phyloP scores from a whole-genome alignment of 768 basidiomycete species.

The Trametopsis cervina region DNA sequence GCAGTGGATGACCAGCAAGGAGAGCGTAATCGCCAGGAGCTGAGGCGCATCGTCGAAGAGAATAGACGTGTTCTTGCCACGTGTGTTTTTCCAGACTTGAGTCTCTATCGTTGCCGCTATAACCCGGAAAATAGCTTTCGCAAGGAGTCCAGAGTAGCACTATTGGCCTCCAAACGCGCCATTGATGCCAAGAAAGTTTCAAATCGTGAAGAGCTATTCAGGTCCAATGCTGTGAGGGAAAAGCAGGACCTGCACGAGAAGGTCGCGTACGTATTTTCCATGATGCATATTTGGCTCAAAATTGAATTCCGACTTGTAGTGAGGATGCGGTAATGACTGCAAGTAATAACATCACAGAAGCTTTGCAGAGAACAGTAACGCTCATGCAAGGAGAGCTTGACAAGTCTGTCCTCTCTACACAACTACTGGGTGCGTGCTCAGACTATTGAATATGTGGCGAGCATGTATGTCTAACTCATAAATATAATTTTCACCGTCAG shows the following conservation, averaged over 20 bases:
- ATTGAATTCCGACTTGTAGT: constrained; percentile 25
- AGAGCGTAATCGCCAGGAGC: constrained; percentile 41
- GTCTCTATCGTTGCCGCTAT: neutral
- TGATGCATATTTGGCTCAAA: neutral
- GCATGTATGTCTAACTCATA: neutral
- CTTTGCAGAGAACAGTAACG: constrained; percentile 74
- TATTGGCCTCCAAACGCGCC: constrained; percentile 65
- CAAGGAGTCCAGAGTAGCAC: constrained; percentile 57
- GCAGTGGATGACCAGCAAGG: constrained; percentile 68
- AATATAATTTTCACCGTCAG: constrained; percentile 28
- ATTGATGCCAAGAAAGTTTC: constrained; percentile 58
- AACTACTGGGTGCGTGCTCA: constrained; percentile 62
- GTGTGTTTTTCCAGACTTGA: constrained; percentile 31
- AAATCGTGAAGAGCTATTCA: constrained; percentile 63
- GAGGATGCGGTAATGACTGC: constrained; percentile 87
- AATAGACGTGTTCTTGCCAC: constrained; percentile 39
- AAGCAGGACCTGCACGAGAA: constrained; percentile 50
- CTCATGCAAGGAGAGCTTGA: constrained; percentile 93
- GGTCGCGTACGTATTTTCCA: constrained; percentile 40
- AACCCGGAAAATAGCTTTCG: constrained; percentile 27
- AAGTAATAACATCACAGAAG: constrained; percentile 84
- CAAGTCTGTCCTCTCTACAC: constrained; percentile 75
- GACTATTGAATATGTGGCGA: neutral
- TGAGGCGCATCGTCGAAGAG: constrained; percentile 43
- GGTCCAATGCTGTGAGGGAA: constrained; percentile 41